These are phyloP conservation scores for Aureobasidium sp. DNA, from an alignment of 2,329 filamentous ascomycete species.

Conservation along the genomic window DNA sequence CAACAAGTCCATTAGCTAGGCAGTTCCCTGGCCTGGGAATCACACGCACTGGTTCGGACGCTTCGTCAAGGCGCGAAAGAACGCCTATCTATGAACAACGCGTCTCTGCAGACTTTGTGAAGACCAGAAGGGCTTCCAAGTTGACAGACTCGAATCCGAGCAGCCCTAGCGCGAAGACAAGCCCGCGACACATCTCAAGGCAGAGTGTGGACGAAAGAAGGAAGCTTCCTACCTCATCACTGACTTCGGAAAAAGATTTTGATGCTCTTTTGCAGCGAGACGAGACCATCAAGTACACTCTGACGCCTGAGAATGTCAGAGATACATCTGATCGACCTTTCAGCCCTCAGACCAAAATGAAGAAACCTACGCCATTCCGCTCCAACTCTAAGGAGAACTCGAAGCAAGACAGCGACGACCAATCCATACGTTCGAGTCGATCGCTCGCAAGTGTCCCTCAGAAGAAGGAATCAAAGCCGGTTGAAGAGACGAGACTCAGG, in stretches of 20 bases:
- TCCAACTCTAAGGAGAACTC: not conserved
- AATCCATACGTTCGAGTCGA: not conserved
- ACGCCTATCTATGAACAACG: conserved; percentile 5
- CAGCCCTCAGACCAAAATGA: not conserved
- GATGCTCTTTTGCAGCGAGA: conserved; percentile 51
- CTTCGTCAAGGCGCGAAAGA: conserved; percentile 5
- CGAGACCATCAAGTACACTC: conserved; percentile 56
- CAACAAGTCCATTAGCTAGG: conserved; percentile 4
- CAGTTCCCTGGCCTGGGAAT: conserved; percentile 14
- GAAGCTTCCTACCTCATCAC: conserved; percentile 11
- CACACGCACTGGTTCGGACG: not conserved
- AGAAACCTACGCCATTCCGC: conserved; percentile 10
- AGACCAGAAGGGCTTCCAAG: not conserved
- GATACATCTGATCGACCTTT: conserved; percentile 35
- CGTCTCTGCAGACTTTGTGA: conserved; percentile 14
- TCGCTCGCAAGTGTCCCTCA: not conserved
- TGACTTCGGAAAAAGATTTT: conserved; percentile 42
- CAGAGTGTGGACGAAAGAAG: conserved; percentile 15
- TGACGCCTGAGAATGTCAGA: conserved; percentile 53
- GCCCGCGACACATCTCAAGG: conserved; percentile 11
- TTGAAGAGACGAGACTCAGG: not conserved
- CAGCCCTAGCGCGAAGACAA: not conserved
- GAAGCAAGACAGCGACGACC: conserved; percentile 3
- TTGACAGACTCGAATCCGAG: not conserved
- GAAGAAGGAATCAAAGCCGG: conserved; percentile 4